phyloP scores from a whole-genome alignment of 78 protist species.

The Goniomonas avonlea region DNA sequence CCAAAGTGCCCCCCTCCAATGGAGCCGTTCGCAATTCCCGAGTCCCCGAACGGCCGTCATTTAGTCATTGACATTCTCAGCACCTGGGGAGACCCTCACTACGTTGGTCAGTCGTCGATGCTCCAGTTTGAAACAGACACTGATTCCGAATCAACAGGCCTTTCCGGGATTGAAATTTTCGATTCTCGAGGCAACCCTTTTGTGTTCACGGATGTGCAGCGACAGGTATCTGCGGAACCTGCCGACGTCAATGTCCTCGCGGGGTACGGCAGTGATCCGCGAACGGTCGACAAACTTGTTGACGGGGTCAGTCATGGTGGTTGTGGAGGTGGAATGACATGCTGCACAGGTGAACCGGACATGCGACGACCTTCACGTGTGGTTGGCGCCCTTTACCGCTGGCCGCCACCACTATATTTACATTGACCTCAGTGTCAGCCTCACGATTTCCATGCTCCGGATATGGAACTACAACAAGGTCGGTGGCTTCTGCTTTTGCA shows the following conservation, averaged over 20 bases:
- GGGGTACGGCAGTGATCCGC: constrained; percentile 48
- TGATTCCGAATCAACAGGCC: background rate
- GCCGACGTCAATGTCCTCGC: constrained; percentile 43
- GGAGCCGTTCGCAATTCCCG: constrained; percentile 14
- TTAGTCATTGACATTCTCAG: constrained; percentile 19
- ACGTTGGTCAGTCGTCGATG: constrained; percentile 18
- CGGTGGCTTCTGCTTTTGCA: no score
- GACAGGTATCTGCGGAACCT: constrained; percentile 48
- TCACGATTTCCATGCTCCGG: background rate
- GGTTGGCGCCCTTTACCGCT: constrained; percentile 67
- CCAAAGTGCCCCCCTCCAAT: no score
- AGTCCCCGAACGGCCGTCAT: constrained; percentile 16
- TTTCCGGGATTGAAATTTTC: constrained; percentile 6
- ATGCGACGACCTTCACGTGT: constrained; percentile 67
- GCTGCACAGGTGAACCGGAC: constrained; percentile 43
- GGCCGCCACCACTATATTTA: constrained; percentile 31
- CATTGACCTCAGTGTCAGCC: constrained; percentile 12
- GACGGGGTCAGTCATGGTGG: no score
- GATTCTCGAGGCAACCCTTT: background rate
- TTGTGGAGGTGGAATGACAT: no score
- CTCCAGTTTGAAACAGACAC: background rate
- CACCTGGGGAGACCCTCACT: constrained; percentile 46
- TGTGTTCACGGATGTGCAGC: background rate
- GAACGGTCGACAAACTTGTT: constrained; percentile 46
- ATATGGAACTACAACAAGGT: constrained; percentile 69